Base-by-base conservation (phyloP, 495 filamentous ascomycete species). In the Hypoxylon crocopeplum region DNA sequence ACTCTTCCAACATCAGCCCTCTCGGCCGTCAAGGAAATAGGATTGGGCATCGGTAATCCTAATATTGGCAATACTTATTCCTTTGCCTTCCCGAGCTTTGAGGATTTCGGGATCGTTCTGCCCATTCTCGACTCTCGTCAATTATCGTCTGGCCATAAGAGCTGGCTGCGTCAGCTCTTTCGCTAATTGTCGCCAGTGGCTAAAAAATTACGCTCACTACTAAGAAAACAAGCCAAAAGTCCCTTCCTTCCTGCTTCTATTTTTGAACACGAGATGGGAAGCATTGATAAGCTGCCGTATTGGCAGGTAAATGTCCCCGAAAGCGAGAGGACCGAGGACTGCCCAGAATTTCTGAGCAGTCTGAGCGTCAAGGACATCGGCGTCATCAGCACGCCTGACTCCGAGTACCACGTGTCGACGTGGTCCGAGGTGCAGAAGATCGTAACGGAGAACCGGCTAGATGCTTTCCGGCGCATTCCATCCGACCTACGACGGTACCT, bases 271-370 rank as follows among this genome's bases (percentile, higher is more conserved):
- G 22, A 42, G 30, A 74, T 71, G 69, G 72, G 69, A 39, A 68
- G 68, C 24, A 16, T 56, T 2, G 19, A 38, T 5, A 22, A 51
- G 20, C 66, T 87, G 13, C 88, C 89, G 1, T 96, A 87, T 77
- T 96, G 90, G 90, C 84, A 89, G 34, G 79, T 90, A 59, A 95
- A 96, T 69, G 72, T 94, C 12, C 87, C 88, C 3, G 75, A 69
- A 13, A 62, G 75, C 17, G 69, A 85, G 60, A 81, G 88, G 73
- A 82, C 85, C 4, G 62, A 69, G 11, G 76, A 82, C 22, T 95
- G 91, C 64, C 92, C 92, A 0, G 77, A 78, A 21, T 93, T 84
- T 70, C 82, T 96, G 33, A 67, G 62, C 16, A 74, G 81, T 59
- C 67, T 85, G 37, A 75, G 72, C 19, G 68, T 71, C 10, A 87